These are phyloP conservation scores for Thielaviopsis euricoi DNA, from an alignment of 2,329 filamentous ascomycete genomes.

Conservation along the genomic window DNA sequence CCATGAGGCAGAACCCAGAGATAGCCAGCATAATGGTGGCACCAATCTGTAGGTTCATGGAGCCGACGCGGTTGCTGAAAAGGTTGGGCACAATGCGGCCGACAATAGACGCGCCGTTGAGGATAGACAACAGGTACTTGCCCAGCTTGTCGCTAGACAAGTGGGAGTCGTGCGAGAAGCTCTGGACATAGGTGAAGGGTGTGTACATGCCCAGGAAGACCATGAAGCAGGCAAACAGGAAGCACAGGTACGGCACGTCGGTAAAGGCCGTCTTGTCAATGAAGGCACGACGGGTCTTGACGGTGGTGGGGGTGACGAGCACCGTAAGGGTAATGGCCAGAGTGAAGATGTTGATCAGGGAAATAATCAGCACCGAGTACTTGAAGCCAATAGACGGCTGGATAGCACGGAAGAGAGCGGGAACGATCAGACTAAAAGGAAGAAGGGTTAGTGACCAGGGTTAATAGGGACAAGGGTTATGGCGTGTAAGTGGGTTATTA, in stretches of 20 bases:
- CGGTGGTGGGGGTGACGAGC: constrained; percentile 16
- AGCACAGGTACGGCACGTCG: constrained; percentile 19
- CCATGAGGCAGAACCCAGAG: constrained; percentile 24
- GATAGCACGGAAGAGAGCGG: constrained; percentile 21
- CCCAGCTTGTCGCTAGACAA: constrained; percentile 20
- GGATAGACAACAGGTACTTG: constrained; percentile 31
- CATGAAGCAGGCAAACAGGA: constrained; percentile 19
- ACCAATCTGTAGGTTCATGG: constrained; percentile 24
- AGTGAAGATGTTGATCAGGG: constrained; percentile 20
- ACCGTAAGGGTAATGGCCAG: constrained; percentile 18
- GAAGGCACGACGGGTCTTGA: constrained; percentile 14
- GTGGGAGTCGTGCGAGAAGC: constrained; percentile 23
- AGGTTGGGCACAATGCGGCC: constrained; percentile 31
- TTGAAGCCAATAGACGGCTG: constrained; percentile 18
- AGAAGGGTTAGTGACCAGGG: background rate
- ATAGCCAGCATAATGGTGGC: constrained; percentile 20
- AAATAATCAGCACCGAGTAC: constrained; percentile 22
- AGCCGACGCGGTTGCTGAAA: constrained; percentile 25
- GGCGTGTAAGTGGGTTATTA: background rate
- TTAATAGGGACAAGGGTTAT: background rate
- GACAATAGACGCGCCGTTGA: constrained; percentile 32
- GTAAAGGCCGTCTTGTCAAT: constrained; percentile 18
- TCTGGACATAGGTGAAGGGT: constrained; percentile 29
- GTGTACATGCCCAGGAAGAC: constrained; percentile 22
- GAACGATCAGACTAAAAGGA: constrained; percentile 19